Evolutionary conservation across 768 basidiomycete genomes (phyloP).

Genomic region (Trametes coccinea): DNA sequence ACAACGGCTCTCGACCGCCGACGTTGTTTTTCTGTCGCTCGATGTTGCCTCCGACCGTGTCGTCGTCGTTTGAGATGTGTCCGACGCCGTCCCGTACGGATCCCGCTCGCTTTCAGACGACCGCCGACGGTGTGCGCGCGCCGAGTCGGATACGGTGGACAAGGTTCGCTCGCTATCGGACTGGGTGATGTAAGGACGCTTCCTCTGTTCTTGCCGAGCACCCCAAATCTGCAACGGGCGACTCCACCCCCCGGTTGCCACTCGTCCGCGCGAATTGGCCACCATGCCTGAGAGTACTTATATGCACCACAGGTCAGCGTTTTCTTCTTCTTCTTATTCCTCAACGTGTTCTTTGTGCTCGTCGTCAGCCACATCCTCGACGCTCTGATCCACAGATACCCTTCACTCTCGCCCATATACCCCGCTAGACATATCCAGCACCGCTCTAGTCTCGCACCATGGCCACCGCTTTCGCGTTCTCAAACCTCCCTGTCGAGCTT

Average conservation of each 20-base stretch:
- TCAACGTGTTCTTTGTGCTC: neutral
- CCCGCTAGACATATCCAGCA: constrained; percentile 1
- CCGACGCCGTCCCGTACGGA: neutral
- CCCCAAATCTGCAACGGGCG: constrained; percentile 16
- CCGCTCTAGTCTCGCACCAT: constrained; percentile 2
- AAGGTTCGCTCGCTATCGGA: constrained; percentile 11
- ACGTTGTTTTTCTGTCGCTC: constrained; percentile 9
- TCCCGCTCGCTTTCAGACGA: neutral
- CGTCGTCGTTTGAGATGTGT: neutral
- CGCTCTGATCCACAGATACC: neutral
- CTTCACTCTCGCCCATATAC: constrained; percentile 8
- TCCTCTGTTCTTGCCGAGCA: constrained; percentile 22
- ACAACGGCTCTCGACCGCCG: neutral
- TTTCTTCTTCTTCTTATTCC: neutral
- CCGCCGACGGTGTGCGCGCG: neutral
- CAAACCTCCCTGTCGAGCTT: constrained; percentile 37
- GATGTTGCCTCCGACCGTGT: neutral
- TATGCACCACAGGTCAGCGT: neutral
- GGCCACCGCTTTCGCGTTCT: constrained; percentile 22
- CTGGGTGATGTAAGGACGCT: constrained; percentile 11
- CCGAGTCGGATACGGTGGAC: constrained; percentile 1
- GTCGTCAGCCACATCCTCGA: constrained; percentile 5
- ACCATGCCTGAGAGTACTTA: constrained; percentile 4
- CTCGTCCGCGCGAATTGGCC: constrained; percentile 1
- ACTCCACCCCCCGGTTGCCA: constrained; percentile 19